Evolutionary conservation across 805 yeast genomes (phyloP), one percentile per base, ranked within the genome.

Genomic region (Starmerella kuoi): DNA sequence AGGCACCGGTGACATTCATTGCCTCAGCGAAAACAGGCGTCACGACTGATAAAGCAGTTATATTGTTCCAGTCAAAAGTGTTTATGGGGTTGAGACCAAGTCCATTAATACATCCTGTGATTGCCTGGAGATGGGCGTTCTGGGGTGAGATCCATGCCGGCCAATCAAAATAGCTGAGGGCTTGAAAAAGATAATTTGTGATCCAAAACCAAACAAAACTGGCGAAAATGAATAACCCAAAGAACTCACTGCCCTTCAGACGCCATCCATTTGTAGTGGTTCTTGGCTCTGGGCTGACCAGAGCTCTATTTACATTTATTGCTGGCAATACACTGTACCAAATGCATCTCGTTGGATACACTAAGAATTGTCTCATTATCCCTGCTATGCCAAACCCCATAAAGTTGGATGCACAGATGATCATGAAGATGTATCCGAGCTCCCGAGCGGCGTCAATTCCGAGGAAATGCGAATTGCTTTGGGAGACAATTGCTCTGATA

Each of bases 111-210:
- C 73, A 69, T 26, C 88, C 88, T 38, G 79, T 77, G 31, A 79
- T 62, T 38, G 76, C 74, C 49, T 76, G 77, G 5, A 74, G 69
- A 31, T 69, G 64, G 45, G 74, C 72, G 53, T 77, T 76, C 47
- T 75, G 56, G n/a, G 64, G 64, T 2, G 50, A 64, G 36, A 73
- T 73, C 79, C 80, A 74, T 22, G 61, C 67, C 54, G 73, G 68
- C 81, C 81, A 76, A 54, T 68, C 73, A 60, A 82, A 81, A 49
- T 67, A 68, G 1, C 76, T 68, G 38, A 80, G 66, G 2, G 77
- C 84, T 17, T 66, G 64, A 61, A 77, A 77, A 20, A 81, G 62
- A 55, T 66, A 79, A 37, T 75, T 78, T 7, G 88, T 86, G 50
- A 79, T 62, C 77, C 81, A 78, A 55, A 72, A 73, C 70, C 77